Conservation (phyloP, 257 asterid species). For the Penstemon eatonii region DNA sequence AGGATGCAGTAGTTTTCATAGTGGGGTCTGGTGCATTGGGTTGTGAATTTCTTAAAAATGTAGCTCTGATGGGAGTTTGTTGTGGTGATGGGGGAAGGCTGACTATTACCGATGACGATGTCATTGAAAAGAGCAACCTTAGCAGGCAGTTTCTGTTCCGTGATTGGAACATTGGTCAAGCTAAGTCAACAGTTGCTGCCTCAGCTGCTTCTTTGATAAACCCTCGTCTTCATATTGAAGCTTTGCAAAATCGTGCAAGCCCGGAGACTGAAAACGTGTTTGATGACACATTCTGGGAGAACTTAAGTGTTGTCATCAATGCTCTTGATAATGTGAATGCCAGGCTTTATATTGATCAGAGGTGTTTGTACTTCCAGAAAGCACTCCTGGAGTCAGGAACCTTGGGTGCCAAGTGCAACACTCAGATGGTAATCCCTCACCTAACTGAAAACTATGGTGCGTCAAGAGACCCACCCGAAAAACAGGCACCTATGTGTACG, state of each 20-base stretch:
- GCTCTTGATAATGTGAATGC: conserved; percentile 51
- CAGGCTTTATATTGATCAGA: conserved; percentile 47
- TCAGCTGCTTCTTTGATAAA: conserved; percentile 46
- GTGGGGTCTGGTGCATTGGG: conserved; percentile 62
- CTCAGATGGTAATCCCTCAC: conserved; percentile 52
- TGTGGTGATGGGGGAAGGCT: conserved; percentile 47
- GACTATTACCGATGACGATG: conserved; percentile 57
- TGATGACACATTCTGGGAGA: conserved; percentile 52
- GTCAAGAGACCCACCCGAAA: conserved; percentile 51
- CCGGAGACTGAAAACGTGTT: conserved; percentile 46
- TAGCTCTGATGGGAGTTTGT: conserved; percentile 54
- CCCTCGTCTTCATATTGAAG: conserved; percentile 38
- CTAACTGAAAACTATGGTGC: conserved; percentile 53
- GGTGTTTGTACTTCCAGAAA: conserved; percentile 49
- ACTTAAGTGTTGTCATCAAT: conserved; percentile 41
- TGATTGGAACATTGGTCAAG: conserved; percentile 60
- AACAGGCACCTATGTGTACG: conserved; percentile 51
- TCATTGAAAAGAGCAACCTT: conserved; percentile 55
- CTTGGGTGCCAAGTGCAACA: conserved; percentile 52
- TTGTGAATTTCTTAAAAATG: conserved; percentile 51
- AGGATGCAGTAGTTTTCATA: conserved; percentile 42
- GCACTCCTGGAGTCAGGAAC: conserved; percentile 51
- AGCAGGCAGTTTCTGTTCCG: conserved; percentile 58
- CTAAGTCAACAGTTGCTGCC: conserved; percentile 59
- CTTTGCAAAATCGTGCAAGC: conserved; percentile 46